Evolutionary conservation across 306 rosid genomes (phyloP).

Genomic region (Rubus idaeus): DNA sequence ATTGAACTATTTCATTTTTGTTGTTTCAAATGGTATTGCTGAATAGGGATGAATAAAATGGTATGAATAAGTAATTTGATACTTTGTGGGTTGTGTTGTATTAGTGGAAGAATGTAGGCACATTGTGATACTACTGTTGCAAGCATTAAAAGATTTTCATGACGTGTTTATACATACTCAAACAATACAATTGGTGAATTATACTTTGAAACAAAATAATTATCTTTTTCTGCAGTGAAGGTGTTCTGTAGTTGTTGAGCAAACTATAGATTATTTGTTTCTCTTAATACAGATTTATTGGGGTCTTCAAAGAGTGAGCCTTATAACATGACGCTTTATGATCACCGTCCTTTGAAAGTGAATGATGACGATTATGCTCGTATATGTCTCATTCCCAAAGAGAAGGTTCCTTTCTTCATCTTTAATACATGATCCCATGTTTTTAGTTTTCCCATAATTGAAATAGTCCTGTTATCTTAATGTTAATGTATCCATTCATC

Average conservation of each 20-base stretch:
- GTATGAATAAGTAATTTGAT: too few species aligned
- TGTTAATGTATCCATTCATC: background rate
- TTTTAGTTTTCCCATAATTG: background rate
- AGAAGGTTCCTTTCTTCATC: conserved; percentile 45
- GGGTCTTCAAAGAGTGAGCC: conserved; percentile 11
- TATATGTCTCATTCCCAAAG: conserved; percentile 58
- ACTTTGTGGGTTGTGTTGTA: too few species aligned
- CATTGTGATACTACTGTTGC: too few species aligned
- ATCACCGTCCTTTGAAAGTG: conserved; percentile 59
- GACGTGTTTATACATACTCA: too few species aligned
- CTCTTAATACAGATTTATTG: conserved; percentile 41
- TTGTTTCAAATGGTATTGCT: background rate
- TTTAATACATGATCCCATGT: background rate
- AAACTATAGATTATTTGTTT: background rate
- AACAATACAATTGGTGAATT: too few species aligned
- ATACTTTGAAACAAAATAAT: too few species aligned
- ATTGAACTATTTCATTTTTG: background rate
- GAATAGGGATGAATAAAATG: too few species aligned
- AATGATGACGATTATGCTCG: conserved; percentile 68
- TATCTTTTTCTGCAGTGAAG: too few species aligned
- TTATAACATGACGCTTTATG: conserved; percentile 29
- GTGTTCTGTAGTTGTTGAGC: background rate
- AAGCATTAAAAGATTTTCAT: too few species aligned
- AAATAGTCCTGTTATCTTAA: background rate
- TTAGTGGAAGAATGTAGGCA: background rate